Percentiles rank a stretch among this genome's conserved stretches.
phyloP scores from a whole-genome alignment of 768 basidiomycete genomes.

The Phylloporus arenicola region DNA sequence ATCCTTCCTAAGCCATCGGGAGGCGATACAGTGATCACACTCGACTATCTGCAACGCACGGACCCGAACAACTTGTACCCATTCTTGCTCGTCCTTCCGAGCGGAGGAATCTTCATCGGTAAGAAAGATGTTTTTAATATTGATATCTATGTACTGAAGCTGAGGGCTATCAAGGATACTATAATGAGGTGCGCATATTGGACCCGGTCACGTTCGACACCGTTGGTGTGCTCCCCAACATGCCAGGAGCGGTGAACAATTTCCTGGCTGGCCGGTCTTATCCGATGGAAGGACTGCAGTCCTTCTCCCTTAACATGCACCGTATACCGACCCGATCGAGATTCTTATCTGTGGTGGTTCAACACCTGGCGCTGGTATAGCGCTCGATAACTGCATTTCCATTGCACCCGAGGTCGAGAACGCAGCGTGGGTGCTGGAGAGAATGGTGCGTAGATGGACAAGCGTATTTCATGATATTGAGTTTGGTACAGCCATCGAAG shows the following conservation, averaged over 20 bases:
- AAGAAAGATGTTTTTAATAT: no score
- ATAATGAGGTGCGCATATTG: conserved; percentile 75
- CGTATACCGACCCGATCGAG: conserved; percentile 68
- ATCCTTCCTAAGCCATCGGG: conserved; percentile 63
- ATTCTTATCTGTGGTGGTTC: conserved; percentile 76
- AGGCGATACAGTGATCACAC: conserved; percentile 52
- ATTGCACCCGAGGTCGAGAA: conserved; percentile 61
- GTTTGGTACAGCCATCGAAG: conserved; percentile 46
- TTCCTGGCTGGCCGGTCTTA: conserved; percentile 74
- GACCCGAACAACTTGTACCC: conserved; percentile 81
- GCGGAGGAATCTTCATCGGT: conserved; percentile 67
- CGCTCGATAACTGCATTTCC: conserved; percentile 66
- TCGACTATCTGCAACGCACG: conserved; percentile 65
- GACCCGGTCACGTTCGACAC: conserved; percentile 64
- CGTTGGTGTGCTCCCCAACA: conserved; percentile 55
- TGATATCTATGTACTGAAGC: no score
- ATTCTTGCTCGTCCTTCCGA: conserved; percentile 67
- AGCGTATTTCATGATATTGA: neutral
- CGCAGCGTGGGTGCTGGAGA: conserved; percentile 65
- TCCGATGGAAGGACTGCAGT: conserved; percentile 67
- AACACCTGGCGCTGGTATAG: conserved; percentile 43
- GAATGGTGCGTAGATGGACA: conserved; percentile 53
- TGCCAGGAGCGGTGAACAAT: conserved; percentile 68
- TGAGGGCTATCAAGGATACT: conserved; percentile 49
- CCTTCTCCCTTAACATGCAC: conserved; percentile 62